phyloP scores from a whole-genome alignment of 2,329 filamentous ascomycete species.

The Aspergillus piperis region DNA sequence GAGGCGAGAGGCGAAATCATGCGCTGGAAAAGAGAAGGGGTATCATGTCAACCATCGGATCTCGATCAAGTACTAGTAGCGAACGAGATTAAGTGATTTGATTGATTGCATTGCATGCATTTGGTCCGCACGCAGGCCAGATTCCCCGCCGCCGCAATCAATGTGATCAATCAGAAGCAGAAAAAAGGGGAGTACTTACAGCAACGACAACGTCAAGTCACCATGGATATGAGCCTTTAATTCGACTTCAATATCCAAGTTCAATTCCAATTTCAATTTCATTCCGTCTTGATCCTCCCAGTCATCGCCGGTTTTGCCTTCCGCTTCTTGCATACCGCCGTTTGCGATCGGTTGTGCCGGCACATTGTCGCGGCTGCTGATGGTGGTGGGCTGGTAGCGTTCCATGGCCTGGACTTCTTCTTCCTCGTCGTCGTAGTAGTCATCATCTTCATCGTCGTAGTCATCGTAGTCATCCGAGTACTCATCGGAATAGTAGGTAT shows the following conservation, averaged over 20 bases:
- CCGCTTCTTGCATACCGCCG: slow-evolving; percentile 25
- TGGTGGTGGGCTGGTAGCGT: slow-evolving; percentile 23
- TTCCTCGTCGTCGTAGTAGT: slow-evolving; percentile 33
- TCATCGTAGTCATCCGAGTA: slow-evolving; percentile 34
- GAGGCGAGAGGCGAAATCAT: neutral
- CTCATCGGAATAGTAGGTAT: slow-evolving; percentile 28
- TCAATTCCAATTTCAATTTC: slow-evolving; percentile 60
- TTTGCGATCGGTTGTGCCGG: slow-evolving; percentile 18
- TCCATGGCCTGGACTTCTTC: slow-evolving; percentile 28
- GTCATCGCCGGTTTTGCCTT: slow-evolving; percentile 21
- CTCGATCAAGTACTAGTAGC: neutral
- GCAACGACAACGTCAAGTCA: slow-evolving; percentile 59
- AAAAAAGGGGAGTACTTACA: slow-evolving; percentile 37
- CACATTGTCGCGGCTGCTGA: slow-evolving; percentile 17
- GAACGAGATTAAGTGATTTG: neutral
- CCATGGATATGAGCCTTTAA: slow-evolving; percentile 67
- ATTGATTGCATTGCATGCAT: neutral
- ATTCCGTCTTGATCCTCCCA: slow-evolving; percentile 47
- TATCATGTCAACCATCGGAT: neutral
- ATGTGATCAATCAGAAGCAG: slow-evolving; percentile 1
- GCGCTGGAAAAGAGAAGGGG: neutral
- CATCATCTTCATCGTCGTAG: slow-evolving; percentile 35
- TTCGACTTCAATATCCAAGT: slow-evolving; percentile 64
- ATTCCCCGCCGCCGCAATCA: neutral
- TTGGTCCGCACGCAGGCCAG: neutral